Conservation (phyloP, 306 rosid species). For the Urtica urens region DNA sequence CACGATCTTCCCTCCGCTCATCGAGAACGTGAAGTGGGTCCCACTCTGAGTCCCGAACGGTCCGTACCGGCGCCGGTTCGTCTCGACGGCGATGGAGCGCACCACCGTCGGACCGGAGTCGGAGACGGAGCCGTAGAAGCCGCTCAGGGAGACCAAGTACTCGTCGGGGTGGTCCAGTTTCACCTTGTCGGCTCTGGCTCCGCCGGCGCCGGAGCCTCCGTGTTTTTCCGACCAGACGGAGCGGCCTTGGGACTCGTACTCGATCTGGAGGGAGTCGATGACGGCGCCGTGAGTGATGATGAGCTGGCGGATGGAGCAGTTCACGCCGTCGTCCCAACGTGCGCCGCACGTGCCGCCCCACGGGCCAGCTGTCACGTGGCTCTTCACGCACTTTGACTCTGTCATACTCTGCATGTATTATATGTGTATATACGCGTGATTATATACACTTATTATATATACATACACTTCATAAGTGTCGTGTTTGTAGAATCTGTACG, state of each 20-base stretch:
- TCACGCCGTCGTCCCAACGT: constrained; percentile 19
- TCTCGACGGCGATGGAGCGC: constrained; percentile 47
- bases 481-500: too few species aligned
- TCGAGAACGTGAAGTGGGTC: constrained; percentile 45
- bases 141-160: constrained; percentile 48
- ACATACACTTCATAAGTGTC: not conserved
- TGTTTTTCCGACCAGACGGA: constrained; percentile 18
- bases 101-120: constrained; percentile 29
- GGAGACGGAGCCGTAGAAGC: constrained; percentile 45
- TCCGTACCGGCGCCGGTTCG: constrained; percentile 47
- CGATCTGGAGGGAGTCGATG: constrained; percentile 17
- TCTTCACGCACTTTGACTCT: not conserved
- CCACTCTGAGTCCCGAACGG: constrained; percentile 58
- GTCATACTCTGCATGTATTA: not conserved
- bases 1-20: constrained; percentile 9
- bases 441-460: not conserved
- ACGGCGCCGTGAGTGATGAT: constrained; percentile 10
- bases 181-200: constrained; percentile 26
- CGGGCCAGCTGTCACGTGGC: constrained; percentile 16
- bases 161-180: constrained; percentile 54
- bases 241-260: constrained; percentile 10
- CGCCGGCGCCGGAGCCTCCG: constrained; percentile 24
- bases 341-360: constrained; percentile 22
- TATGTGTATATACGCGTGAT: not conserved
- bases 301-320: constrained; percentile 11